Base-by-base conservation (phyloP, 164 flowering plant species). In the Berberis thunbergii region DNA sequence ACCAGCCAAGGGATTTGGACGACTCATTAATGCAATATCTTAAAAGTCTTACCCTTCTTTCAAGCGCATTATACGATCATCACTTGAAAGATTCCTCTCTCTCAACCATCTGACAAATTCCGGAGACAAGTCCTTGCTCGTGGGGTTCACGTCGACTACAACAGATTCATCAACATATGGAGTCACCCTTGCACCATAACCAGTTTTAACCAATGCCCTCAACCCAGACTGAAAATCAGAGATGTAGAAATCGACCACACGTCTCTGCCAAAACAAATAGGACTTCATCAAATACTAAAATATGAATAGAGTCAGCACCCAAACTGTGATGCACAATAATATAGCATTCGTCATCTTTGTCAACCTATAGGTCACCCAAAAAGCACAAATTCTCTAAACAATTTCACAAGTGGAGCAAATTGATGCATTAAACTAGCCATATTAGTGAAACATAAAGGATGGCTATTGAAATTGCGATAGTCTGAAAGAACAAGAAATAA, bases 141-240 rank as follows among this genome's bases (percentile, higher is more conserved):
- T 73, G 45, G 80, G 90, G 67, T 88, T 80, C 63, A 89, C 77
- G 61, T 92, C 96, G 46, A 89, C 79, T 61, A 86, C 88, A 56
- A 84, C 57, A 55, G 96, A 89, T 66, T 89, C 98, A 68, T 92
- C 97, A 40, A 90, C 97, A 76, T 83, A 88, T 1, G 97, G 95
- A 59, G 92, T 85, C 63, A 90, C 95, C 64, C 83, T 78, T 41
- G 91, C 90, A 62, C 97, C 95, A 72, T 75, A 81, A 41, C 97
- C 97, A 59, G 92, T 74, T 83, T 90, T 90, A 26, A 90, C 97
- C 77, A 90, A 76, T 59, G 97, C 97, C 69, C 97, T 82, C 75
- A 90, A 70, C 13, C 97, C 97, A 48, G 97, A 86, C 69, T 90
- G 92, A 77, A 90, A 88, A 76, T 90, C 97, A 54, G 97, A 90